Percentiles rank a stretch among this genome's conserved stretches.
Evolutionary conservation across 345 rosid species (phyloP).

Genomic region (Corchorus olitorius): DNA sequence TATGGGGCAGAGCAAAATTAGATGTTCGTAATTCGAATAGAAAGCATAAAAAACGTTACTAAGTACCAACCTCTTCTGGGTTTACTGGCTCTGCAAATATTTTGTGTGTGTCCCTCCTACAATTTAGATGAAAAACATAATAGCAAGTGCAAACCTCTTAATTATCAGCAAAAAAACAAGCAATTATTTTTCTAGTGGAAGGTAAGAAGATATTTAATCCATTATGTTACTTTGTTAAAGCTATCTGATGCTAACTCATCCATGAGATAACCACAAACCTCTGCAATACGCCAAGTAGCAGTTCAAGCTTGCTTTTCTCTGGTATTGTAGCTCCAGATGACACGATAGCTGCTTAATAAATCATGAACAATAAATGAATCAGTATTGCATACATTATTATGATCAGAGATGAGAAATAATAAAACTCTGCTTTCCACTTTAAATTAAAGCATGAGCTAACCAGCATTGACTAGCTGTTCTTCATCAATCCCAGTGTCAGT

Average conservation of each 20-base stretch:
- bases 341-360: slow-evolving; percentile 23
- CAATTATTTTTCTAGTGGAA: neutral
- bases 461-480: slow-evolving; percentile 17
- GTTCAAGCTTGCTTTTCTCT: slow-evolving; percentile 24
- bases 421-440: slow-evolving; percentile 1
- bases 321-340: slow-evolving; percentile 22
- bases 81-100: slow-evolving; percentile 36
- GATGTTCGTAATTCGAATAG: neutral
- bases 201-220: neutral
- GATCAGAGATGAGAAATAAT: neutral
- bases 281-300: slow-evolving; percentile 27
- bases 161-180: neutral
- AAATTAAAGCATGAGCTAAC: slow-evolving; percentile 24
- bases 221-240: slow-evolving; percentile 1
- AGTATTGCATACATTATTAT: neutral
- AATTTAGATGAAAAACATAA: slow-evolving; percentile 5
- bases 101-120: slow-evolving; percentile 32
- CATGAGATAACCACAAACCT: slow-evolving; percentile 27
- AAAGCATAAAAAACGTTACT: neutral
- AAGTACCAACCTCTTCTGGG: slow-evolving; percentile 28
- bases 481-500: slow-evolving; percentile 1
- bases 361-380: slow-evolving; percentile 22
- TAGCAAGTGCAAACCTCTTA: slow-evolving; percentile 11
- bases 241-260: neutral
- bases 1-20: neutral